Evolutionary conservation across 1,284 basidiomycete genomes (phyloP), one percentile per base, ranked within the genome.

Genomic region (Rhodotorula sp.): DNA sequence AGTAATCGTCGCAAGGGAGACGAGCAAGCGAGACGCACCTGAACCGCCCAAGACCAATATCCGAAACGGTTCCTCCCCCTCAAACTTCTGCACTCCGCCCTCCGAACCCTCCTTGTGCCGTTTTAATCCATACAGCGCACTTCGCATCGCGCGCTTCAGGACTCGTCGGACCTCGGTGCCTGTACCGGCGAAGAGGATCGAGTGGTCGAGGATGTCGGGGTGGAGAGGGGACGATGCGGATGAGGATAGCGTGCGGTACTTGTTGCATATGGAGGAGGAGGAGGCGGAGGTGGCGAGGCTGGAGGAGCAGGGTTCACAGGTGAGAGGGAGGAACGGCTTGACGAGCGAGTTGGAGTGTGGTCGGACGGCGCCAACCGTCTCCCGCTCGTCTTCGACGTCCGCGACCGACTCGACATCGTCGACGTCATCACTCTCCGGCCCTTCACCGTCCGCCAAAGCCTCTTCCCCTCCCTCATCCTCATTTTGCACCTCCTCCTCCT

Each of bases 11-110:
- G 8, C n/a, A 24, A 44, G 7, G 13, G n/a, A 51, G 26, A 15
- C n/a, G 11, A 20, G 20, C 20, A 13, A 13, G 40, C 16, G 20
- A 7, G 2, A 47, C 68, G 28, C 34, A 72, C 74, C 74, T 31
- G 72, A 73, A 1, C 74, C 74, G 15, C 74, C 74, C 10, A 75
- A 52, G 20, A 75, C 68, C 13, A 74, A 40, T 13, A 74, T 67
- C 46, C 70, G 62, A 31, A 75, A 73, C n/a, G 74, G 69, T 47
- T 75, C 72, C 52, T 71, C 69, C 16, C 54, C 72, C 26, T 70
- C 64, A 13, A 47, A 55, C 55, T 62, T 62, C 24, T 28, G 18
- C 40, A n/a, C 26, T 8, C 50, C 47, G 6, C 37, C 58, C 48
- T 48, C 69, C 5, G 24, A 24, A 0, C 69, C 59, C 37, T 68